Base-by-base conservation (phyloP, 2,329 filamentous ascomycete genomes). In the Chaetomiaceae sp. region DNA sequence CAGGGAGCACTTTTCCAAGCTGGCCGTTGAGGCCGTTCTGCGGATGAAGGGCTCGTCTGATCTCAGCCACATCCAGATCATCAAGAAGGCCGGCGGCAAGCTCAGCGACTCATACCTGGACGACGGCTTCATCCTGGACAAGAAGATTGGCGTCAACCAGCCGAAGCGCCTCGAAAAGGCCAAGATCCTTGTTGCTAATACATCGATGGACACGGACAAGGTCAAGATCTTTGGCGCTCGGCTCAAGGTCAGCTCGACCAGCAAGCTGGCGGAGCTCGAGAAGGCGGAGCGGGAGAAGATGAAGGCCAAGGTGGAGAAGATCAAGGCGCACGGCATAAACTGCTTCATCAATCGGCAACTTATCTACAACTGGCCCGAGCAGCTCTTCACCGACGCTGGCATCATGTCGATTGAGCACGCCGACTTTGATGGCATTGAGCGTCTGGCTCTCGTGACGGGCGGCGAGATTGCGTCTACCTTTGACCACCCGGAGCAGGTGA, bases 291-390 rank as follows among this genome's bases (percentile, higher is more conserved):
- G 90, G 66, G 94, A 99, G 66, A 97, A 97, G 85, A 99, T 99
- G 94, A 95, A 91, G 80, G 87, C 89, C 61, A 99, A 99, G 81
- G 94, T 99, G 41, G 94, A 99, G 59, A 92, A 90, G 73, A 99
- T 99, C 77, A 99, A 97, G 82, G 82, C 90, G 42, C 94, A 99
- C 67, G 94, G 94, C 55, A 96, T 99, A 76, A 99, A 99, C 81
- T 97, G 94, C 79, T 99, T 99, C 73, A 96, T 99, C 73, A 99
- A 99, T 81, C 81, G 94, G 64, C 94, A 99, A 72, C 84, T 99
- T 59, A 99, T 99, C 75, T 99, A 99, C 81, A 99, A 99, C 80
- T 99, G 94, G 94, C 94, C 94, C 5, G 94, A 99, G 74, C 94
- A 99, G 75, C 86, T 99, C 42, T 99, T 99, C 68, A 90, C 92